These are phyloP conservation scores for Wickerhamiella galacta DNA, from an alignment of 805 yeast species.

Conservation along the genomic window DNA sequence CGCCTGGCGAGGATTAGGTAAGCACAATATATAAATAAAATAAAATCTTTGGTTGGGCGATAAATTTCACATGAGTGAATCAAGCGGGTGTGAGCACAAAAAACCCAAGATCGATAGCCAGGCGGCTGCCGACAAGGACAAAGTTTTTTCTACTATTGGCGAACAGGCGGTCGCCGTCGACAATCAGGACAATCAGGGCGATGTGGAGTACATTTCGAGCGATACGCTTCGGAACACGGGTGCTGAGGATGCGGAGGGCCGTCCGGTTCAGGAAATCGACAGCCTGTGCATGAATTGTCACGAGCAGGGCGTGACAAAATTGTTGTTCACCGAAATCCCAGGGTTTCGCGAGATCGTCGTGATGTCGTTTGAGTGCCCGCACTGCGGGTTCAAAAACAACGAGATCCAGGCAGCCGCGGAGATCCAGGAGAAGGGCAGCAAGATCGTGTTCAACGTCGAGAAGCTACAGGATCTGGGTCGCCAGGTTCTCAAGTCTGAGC, in stretches of 20 bases:
- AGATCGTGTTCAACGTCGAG: constrained; percentile 55
- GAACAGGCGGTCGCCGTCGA: constrained; percentile 1
- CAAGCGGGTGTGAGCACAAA: constrained; percentile 1
- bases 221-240: constrained; percentile 50
- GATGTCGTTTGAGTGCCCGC: constrained; percentile 93
- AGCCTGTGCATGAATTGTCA: constrained; percentile 94
- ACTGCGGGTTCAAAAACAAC: constrained; percentile 77
- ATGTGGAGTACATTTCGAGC: constrained; percentile 32
- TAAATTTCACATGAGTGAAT: not conserved
- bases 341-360: constrained; percentile 76
- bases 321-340: constrained; percentile 79
- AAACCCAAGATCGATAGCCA: constrained; percentile 1
- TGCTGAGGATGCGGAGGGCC: constrained; percentile 70
- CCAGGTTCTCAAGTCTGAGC: constrained; percentile 82
- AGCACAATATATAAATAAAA: no score
- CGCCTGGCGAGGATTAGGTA: no score
- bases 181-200: constrained; percentile 17
- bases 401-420: constrained; percentile 93
- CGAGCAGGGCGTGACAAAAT: constrained; percentile 64
- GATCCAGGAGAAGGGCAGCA: constrained; percentile 76
- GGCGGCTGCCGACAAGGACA: constrained; percentile 2
- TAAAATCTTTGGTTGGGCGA: not conserved
- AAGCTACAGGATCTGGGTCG: constrained; percentile 59
- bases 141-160: constrained; percentile 12
- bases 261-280: constrained; percentile 89